phyloP scores from a whole-genome alignment of 768 basidiomycete genomes.

The Trametes maxima region DNA sequence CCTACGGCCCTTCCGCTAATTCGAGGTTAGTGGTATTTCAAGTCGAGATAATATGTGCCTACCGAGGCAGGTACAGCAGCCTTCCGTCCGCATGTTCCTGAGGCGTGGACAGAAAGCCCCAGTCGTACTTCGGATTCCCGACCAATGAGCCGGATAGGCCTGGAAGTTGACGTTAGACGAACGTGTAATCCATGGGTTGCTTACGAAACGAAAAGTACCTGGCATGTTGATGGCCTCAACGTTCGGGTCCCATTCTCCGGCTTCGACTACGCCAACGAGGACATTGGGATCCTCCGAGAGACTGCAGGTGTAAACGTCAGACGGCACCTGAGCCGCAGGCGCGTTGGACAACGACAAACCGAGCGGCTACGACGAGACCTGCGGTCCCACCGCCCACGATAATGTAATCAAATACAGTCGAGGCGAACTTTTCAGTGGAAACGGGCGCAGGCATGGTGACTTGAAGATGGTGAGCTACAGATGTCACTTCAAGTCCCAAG shows the following conservation, averaged over 20 bases:
- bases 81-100: not conserved
- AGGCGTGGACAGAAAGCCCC: not conserved
- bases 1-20: too few species aligned
- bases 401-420: too few species aligned
- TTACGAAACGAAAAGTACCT: not conserved
- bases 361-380: too few species aligned
- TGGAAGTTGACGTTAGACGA: not conserved
- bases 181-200: not conserved
- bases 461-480: too few species aligned
- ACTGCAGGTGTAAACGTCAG: too few species aligned
- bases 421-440: too few species aligned
- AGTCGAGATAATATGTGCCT: not conserved
- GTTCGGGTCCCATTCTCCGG: not conserved
- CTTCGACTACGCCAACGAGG: not conserved
- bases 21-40: not conserved
- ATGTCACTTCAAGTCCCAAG: too few species aligned
- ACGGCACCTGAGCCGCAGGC: too few species aligned
- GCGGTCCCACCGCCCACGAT: too few species aligned
- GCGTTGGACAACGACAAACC: too few species aligned
- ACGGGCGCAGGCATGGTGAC: too few species aligned
- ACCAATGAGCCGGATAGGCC: not conserved
- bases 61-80: not conserved
- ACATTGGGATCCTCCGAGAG: not conserved
- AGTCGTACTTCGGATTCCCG: not conserved
- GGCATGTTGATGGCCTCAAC: not conserved